These are phyloP conservation scores for Rhizopus stolonifer DNA, from an alignment of 371 early-diverging fungal genomes.

Conservation along the genomic window DNA sequence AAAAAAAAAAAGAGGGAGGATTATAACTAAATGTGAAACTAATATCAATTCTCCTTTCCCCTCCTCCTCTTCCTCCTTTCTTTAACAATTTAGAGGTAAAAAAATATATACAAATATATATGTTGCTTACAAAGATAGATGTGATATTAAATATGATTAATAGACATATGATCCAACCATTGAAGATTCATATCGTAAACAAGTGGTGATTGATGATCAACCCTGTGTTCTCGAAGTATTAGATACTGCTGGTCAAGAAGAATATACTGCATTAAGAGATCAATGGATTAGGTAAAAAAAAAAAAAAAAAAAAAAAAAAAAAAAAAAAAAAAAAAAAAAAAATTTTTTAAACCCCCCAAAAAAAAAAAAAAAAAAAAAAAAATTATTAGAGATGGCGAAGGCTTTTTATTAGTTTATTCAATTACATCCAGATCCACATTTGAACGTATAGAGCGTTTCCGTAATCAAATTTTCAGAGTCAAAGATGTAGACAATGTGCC, in stretches of 20 bases:
- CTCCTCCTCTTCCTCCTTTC: background rate
- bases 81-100: constrained; percentile 49
- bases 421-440: constrained; percentile 82
- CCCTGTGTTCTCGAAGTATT: constrained; percentile 91
- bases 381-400: constrained; percentile 83
- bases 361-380: too few species aligned
- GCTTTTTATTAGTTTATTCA: constrained; percentile 85
- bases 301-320: too few species aligned
- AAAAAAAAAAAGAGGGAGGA: background rate
- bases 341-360: too few species aligned
- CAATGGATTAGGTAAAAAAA: constrained; percentile 88
- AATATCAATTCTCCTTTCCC: background rate
- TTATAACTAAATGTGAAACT: too few species aligned
- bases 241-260: constrained; percentile 91
- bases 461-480: constrained; percentile 79
- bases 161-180: constrained; percentile 45
- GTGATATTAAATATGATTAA: too few species aligned
- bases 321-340: too few species aligned
- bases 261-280: constrained; percentile 86
- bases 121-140: too few species aligned
- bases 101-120: constrained; percentile 72
- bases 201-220: constrained; percentile 85
- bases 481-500: constrained; percentile 82
- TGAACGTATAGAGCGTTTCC: constrained; percentile 77
- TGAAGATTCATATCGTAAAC: constrained; percentile 61